Evolutionary conservation across 208 protist species (phyloP), one percentile per base, ranked within the genome.

Genomic region (Entamoeba dispar): DNA sequence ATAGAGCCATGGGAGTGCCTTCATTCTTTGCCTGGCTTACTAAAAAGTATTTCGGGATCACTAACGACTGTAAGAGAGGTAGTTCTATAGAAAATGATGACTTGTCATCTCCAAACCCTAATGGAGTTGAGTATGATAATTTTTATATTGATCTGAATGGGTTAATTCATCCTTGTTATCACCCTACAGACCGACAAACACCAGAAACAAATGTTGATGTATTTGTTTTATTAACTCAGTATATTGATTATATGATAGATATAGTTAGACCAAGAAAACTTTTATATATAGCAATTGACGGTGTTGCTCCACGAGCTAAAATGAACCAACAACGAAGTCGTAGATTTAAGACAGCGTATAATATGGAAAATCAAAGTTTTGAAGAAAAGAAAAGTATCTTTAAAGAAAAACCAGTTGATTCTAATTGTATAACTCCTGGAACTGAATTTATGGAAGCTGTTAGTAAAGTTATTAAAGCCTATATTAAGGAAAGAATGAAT

Each of bases 121-220:
- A 91, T 91, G 77, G 77, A 22, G 6, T 69, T 50, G 15, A 50
- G 4, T 31, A 27, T 51, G 86, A 93, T 47, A 92, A 93, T 19
- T 73, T 92, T 19, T 93, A 93, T 51, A 6, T 91, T 10, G 73
- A 93, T 38, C 51, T 91, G 98, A 99, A 99, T 94, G 98, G 98
- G 86, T 98, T 99, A 57, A 99, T 99, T 93, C 99, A 99, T 95
- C 98, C 98, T 3, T 99, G 98, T 93, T 98, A 97, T 91, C 99
- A 99, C 96, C 98, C 98, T 92, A 98, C 98, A n/a, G 96, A 96
- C 6, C 92, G 96, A 50, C 95, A 96, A 57, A 94, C 97, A 92
- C 97, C 97, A 1, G 94, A 96, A 92, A 97, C 93, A 22, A 97
- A 97, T 94, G 96, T 97, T 94, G 97, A 98, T 49, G 14, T 91